Evolutionary conservation across 2,329 filamentous ascomycete species (phyloP), one percentile per base, ranked within the genome.

Genomic region (Graphilbum fragrans): DNA sequence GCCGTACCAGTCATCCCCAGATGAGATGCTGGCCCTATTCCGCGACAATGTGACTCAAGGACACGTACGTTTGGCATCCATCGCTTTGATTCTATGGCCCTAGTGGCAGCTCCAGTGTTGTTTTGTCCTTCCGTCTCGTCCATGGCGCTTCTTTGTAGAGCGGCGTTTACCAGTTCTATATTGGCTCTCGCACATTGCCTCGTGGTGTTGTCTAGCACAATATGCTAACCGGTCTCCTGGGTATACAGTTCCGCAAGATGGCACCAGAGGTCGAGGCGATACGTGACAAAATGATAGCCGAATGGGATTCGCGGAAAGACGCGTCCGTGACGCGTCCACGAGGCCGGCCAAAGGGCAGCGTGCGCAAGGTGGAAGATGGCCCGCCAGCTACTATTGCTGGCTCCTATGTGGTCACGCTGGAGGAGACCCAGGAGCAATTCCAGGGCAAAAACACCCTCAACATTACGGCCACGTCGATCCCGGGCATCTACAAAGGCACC

Each of bases 401-500:
- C 20, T 45, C 46, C 12, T 56, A 56, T 37, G 49, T 50, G n/a
- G 45, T 58, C 21, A 47, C 51, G 21, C 54, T 51, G 35, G 37
- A 45, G 29, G 50, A 50, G 22, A 53, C 56, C 38, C 47, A 52
- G 37, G 41, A 45, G 16, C 29, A 46, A 25, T 56, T 51, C 22
- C 46, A 49, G 35, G 47, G 50, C 25, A 51, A 51, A 18, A 43
- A 58, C 39, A 50, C 41, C 6, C 45, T 59, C 27, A 46, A 56
- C 37, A 47, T 58, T 20, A 41, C 39, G 5, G 39, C 45, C 21
- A 55, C 53, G 18, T 44, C 47, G 17, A 45, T 49, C 12, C 38
- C 48, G 3, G 52, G 52, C 31, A 42, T 58, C 37, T 58, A 51
- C 45, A 46, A 53, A 42, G 54, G 45, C 31, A 47, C 50, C 16